Evolutionary conservation across 1,284 basidiomycete genomes (phyloP), one percentile per base, ranked within the genome.

Genomic region (Cutaneotrichosporon cutaneum): DNA sequence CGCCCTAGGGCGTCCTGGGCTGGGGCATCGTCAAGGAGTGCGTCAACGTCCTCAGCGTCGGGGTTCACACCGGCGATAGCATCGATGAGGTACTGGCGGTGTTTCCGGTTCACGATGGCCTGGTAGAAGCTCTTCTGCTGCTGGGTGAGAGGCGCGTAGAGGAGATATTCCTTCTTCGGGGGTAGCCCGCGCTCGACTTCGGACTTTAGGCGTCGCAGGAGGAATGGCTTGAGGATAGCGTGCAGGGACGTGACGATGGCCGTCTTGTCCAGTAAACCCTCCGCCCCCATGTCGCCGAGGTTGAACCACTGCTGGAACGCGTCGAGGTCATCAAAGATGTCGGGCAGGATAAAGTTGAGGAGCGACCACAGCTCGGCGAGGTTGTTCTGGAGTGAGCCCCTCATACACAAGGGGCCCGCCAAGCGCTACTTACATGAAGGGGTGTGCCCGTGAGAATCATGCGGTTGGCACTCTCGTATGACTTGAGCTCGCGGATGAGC

Each of bases 401-500:
- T 6, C n/a, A 18, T n/a, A 42, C 53, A 32, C 30, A 30, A 59
- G 11, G 14, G 4, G 6, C 10, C 30, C 18, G 39, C 22, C 6
- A 1, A 4, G 32, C 35, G 16, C 9, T 14, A 80, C 88, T 65
- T 67, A 92, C 90, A 74, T 94, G 94, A 35, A 98, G 79, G 2
- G 93, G 94, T 9, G 94, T 97, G 24, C 94, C 94, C 0, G 94
- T 97, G 59, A 98, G 80, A 59, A 98, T 90, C 85, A 97, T 89
- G 57, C 94, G 83, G 55, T 93, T 92, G 1, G 89, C 91, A 63
- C 88, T 89, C 9, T 83, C 82, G 73, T 94, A 94, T 70, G 87
- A 86, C 82, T 95, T 96, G 68, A 98, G 88, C 78, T 97, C 94
- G 63, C 85, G 85, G 76, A 97, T 91, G 27, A 98, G 85, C 63